Conservation (phyloP, 2,329 filamentous ascomycete species). For the Madurella mycetomatis region DNA sequence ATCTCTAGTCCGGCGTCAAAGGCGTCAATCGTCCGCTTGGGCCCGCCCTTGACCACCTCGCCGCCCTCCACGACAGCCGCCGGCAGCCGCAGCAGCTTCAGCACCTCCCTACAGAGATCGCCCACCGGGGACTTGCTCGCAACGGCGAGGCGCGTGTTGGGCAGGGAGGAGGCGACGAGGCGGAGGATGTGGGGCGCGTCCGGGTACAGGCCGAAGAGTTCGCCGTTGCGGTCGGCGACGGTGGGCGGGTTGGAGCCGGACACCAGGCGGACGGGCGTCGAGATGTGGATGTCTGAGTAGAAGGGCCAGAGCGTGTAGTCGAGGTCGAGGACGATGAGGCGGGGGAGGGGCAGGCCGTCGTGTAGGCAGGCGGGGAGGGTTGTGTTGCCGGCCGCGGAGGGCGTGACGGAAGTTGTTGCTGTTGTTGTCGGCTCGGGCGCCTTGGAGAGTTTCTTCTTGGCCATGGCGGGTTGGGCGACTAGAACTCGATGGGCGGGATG, state of each 20-base stretch:
- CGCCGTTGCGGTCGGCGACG: slow-evolving; percentile 54
- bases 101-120: slow-evolving; percentile 73
- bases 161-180: slow-evolving; percentile 40
- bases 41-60: not conserved
- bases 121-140: slow-evolving; percentile 80
- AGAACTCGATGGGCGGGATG: not conserved
- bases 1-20: slow-evolving; percentile 62
- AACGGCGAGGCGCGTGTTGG: slow-evolving; percentile 55
- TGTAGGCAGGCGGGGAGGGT: slow-evolving; percentile 40
- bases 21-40: slow-evolving; percentile 50
- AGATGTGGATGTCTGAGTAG: slow-evolving; percentile 93
- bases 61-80: slow-evolving; percentile 20
- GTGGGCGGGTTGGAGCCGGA: slow-evolving; percentile 34
- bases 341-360: slow-evolving; percentile 66
- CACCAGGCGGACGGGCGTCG: slow-evolving; percentile 60
- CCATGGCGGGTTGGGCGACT: slow-evolving; percentile 2
- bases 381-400: slow-evolving; percentile 24
- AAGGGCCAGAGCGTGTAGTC: slow-evolving; percentile 99
- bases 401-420: slow-evolving; percentile 24
- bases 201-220: slow-evolving; percentile 65
- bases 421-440: slow-evolving; percentile 1
- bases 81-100: slow-evolving; percentile 65
- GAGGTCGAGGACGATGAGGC: slow-evolving; percentile 86
- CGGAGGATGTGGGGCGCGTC: slow-evolving; percentile 65
- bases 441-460: slow-evolving; percentile 22